A percentile compares a stretch with the other conserved stretches of the same genome.
phyloP scores from a whole-genome alignment of 257 asterid genomes.

The Solanum sparsipilum region DNA sequence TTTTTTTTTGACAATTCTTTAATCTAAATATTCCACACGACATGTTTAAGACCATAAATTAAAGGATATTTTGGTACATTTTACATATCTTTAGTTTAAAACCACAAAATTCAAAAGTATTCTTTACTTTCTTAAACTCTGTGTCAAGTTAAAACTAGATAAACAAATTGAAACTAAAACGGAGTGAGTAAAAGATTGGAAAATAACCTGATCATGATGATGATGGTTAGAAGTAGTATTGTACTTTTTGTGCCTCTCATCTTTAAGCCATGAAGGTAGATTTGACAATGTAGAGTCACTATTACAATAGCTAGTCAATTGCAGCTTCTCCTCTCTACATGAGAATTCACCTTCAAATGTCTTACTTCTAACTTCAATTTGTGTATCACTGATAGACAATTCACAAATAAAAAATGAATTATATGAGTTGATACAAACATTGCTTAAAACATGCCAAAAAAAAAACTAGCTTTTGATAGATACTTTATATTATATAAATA shows the following conservation, averaged over 20 bases:
- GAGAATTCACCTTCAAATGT: neutral
- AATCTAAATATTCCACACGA: too few species aligned
- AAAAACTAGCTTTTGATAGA: neutral
- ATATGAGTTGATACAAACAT: neutral
- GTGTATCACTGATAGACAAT: neutral
- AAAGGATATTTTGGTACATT: neutral
- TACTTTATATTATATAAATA: neutral
- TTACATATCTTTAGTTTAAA: neutral
- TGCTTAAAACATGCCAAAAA: neutral
- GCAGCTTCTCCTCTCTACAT: neutral
- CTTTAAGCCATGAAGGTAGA: constrained; percentile 2
- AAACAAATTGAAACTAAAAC: neutral
- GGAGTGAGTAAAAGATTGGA: neutral
- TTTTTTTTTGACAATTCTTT: too few species aligned
- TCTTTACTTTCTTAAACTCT: neutral
- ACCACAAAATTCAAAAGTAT: neutral
- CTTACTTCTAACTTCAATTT: neutral
- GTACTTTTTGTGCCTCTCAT: neutral
- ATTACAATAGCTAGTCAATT: neutral
- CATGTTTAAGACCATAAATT: neutral
- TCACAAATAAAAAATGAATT: neutral
- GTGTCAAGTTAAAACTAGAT: neutral
- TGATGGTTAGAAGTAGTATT: neutral
- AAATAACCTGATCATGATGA: neutral
- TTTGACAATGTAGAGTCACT: constrained; percentile 24